Evolutionary conservation across 768 basidiomycete genomes (phyloP).

Genomic region (Panaeolus cyanescens): DNA sequence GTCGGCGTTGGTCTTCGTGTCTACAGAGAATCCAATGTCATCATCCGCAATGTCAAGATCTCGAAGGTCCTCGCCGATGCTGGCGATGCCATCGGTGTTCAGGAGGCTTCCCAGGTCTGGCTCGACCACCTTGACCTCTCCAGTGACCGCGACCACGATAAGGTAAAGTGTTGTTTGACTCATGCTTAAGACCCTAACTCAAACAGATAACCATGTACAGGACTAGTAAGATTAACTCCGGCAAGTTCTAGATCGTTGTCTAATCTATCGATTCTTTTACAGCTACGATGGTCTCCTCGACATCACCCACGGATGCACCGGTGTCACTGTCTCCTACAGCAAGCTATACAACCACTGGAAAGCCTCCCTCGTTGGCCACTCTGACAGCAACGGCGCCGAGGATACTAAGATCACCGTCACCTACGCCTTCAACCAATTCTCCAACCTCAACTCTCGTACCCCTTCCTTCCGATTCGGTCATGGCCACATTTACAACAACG

Average conservation of each 20-base stretch:
- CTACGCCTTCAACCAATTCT: constrained; percentile 43
- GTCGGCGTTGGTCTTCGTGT: constrained; percentile 48
- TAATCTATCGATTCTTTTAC: background rate
- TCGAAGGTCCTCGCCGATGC: constrained; percentile 46
- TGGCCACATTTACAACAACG: constrained; percentile 48
- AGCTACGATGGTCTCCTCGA: constrained; percentile 49
- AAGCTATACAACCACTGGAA: constrained; percentile 50
- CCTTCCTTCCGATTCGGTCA: constrained; percentile 48
- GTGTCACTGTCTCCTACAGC: constrained; percentile 41
- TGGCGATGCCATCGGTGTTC: constrained; percentile 44
- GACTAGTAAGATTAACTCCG: constrained; percentile 29
- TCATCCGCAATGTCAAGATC: constrained; percentile 51
- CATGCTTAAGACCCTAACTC: background rate
- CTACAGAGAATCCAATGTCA: constrained; percentile 42
- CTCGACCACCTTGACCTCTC: constrained; percentile 48
- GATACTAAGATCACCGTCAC: constrained; percentile 41
- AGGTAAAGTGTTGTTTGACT: constrained; percentile 9
- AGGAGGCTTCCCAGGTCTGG: constrained; percentile 39
- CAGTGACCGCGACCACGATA: constrained; percentile 46
- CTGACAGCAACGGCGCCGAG: constrained; percentile 38
- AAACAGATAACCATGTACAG: background rate
- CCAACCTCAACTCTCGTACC: constrained; percentile 44
- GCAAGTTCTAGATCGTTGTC: background rate
- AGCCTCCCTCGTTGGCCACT: constrained; percentile 41
- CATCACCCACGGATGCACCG: constrained; percentile 45